These are phyloP conservation scores for Trichosporon sp. DNA, from an alignment of 1,284 basidiomycete genomes.

Conservation along the genomic window DNA sequence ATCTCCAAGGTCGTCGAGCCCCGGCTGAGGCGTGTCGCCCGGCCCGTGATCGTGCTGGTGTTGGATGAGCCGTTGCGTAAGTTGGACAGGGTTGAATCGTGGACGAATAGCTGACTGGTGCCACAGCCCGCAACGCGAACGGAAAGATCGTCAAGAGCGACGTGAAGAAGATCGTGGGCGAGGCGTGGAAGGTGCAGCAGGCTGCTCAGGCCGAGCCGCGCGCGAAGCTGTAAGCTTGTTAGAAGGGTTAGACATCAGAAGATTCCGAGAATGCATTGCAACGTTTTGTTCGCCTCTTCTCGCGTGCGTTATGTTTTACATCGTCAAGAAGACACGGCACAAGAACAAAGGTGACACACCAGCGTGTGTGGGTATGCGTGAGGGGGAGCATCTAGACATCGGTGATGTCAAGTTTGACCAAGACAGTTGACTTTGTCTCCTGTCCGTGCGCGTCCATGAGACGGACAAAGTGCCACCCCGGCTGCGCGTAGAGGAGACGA, in stretches of 20 bases:
- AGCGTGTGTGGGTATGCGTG: background rate
- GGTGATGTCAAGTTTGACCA: slow-evolving; percentile 26
- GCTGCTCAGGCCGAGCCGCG: background rate
- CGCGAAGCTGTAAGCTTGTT: background rate
- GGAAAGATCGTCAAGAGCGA: slow-evolving; percentile 34
- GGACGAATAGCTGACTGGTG: background rate
- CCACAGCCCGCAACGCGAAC: slow-evolving; percentile 31
- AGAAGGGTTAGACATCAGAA: background rate
- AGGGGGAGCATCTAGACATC: slow-evolving; percentile 14
- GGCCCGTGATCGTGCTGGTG: slow-evolving; percentile 26
- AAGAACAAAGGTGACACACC: background rate
- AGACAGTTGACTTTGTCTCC: slow-evolving; percentile 25
- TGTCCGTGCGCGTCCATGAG: slow-evolving; percentile 26
- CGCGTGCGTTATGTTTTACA: background rate
- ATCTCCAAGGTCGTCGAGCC: too few species aligned
- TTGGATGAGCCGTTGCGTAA: slow-evolving; percentile 21
- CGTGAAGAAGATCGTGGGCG: slow-evolving; percentile 29
- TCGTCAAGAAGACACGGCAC: background rate
- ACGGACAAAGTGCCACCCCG: slow-evolving; percentile 30
- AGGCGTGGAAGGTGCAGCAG: slow-evolving; percentile 21
- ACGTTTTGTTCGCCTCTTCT: too few species aligned
- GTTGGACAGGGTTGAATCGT: background rate
- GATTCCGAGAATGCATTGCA: background rate
- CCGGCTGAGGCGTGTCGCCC: slow-evolving; percentile 26
- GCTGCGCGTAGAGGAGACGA: slow-evolving; percentile 28